phyloP scores from a whole-genome alignment of 805 yeast species.

The Kluyveromyces dobzhanskii region DNA sequence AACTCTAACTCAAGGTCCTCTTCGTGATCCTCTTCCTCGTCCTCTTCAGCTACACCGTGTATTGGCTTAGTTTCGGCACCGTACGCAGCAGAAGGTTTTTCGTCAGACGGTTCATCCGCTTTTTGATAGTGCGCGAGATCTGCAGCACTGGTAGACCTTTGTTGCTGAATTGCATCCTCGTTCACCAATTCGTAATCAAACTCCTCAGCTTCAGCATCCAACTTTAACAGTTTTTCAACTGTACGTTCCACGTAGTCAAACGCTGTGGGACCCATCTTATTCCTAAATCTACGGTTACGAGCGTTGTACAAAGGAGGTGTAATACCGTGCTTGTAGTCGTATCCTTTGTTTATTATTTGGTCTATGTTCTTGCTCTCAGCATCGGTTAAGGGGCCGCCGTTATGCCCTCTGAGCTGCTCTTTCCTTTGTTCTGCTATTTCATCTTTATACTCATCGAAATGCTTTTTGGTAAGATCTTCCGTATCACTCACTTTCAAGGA shows the following conservation, averaged over 20 bases:
- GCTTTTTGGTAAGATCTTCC: conserved; percentile 31
- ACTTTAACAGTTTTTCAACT: conserved; percentile 64
- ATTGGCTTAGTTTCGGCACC: conserved; percentile 12
- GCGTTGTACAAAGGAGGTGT: conserved; percentile 73
- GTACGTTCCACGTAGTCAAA: conserved; percentile 70
- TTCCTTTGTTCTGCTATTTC: conserved; percentile 22
- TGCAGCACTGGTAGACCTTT: conserved; percentile 17
- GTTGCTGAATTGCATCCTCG: conserved; percentile 31
- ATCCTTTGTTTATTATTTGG: conserved; percentile 18
- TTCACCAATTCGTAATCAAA: conserved; percentile 69
- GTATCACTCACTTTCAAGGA: conserved; percentile 35
- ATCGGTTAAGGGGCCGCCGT: conserved; percentile 23
- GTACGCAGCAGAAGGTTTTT: background rate
- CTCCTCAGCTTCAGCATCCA: conserved; percentile 81
- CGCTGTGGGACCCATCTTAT: conserved; percentile 58
- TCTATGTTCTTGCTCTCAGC: conserved; percentile 20
- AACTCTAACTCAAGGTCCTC: conserved; percentile 49
- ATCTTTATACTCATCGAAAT: conserved; percentile 22
- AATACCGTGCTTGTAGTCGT: conserved; percentile 63
- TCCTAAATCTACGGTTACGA: conserved; percentile 59
- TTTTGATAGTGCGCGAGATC: conserved; percentile 13
- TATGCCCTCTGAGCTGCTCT: conserved; percentile 17
- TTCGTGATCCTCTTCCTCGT: conserved; percentile 30
- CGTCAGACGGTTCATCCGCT: conserved; percentile 2
- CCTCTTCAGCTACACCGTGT: conserved; percentile 14